Evolutionary conservation across 2,329 filamentous ascomycete species (phyloP).

Genomic region (Aspergillus costaricaensis): DNA sequence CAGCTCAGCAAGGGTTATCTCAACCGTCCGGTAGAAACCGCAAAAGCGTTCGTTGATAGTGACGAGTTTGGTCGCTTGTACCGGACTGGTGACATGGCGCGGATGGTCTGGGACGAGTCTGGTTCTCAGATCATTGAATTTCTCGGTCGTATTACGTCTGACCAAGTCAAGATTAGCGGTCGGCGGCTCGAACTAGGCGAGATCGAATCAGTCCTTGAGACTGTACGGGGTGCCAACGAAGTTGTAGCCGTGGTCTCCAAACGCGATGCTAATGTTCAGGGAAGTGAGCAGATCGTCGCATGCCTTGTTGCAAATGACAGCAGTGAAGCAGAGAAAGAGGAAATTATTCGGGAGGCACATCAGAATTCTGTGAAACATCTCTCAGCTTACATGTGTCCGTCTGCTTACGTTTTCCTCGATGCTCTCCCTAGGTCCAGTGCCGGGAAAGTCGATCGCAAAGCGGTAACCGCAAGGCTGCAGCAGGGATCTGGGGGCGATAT

Average conservation of each 20-base stretch:
- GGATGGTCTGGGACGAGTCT: constrained; percentile 63
- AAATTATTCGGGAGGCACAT: constrained; percentile 20
- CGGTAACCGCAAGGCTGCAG: constrained; percentile 19
- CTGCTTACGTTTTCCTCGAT: constrained; percentile 25
- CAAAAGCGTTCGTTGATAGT: constrained; percentile 29
- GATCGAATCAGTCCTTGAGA: constrained; percentile 55
- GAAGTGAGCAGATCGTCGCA: constrained; percentile 29
- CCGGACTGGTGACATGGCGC: constrained; percentile 47
- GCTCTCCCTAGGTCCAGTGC: constrained; percentile 27
- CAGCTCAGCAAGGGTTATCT: constrained; percentile 35
- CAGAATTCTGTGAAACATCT: constrained; percentile 19
- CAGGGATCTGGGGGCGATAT: constrained; percentile 2
- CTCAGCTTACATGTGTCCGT: constrained; percentile 28
- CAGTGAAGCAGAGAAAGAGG: constrained; percentile 10
- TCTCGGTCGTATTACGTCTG: constrained; percentile 73
- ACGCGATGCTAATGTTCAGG: constrained; percentile 18
- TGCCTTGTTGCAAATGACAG: constrained; percentile 24
- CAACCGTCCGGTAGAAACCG: constrained; percentile 28
- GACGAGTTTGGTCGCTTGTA: constrained; percentile 50
- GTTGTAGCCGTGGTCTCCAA: constrained; percentile 27
- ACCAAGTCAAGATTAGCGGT: constrained; percentile 83
- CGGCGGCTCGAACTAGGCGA: constrained; percentile 80
- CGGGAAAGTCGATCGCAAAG: constrained; percentile 31
- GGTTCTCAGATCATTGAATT: constrained; percentile 62
- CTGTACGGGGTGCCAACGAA: constrained; percentile 23